Evolutionary conservation across 169 alveolate species (phyloP), one percentile per base, ranked within the genome.

Genomic region (Plasmodium yoelii): DNA sequence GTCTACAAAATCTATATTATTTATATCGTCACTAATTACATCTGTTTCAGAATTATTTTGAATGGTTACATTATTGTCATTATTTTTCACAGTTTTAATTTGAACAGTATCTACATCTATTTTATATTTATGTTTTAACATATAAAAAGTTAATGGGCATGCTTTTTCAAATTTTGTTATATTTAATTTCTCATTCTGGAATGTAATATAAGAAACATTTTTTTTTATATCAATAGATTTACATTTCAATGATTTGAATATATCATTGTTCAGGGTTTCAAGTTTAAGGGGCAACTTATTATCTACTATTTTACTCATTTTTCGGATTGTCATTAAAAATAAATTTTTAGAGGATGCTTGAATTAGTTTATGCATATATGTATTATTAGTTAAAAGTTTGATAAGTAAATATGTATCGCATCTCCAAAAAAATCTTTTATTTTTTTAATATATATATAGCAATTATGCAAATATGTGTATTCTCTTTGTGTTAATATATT

Each of bases 221-320:
- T 77, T 77, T 69, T 22, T 63, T 26, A 49, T n/a, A 19, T 19
- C 4, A 7, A 65, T 18, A 19, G 88, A 63, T 51, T 77, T 77
- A 13, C 65, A 64, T 46, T 56, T 77, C n/a, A 77, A 44, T 2
- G 39, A 47, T 49, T 63, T 61, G 18, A 77, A 77, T 24, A 42
- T 77, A 28, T 77, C 88, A 18, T 63, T 77, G 57, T 63, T 77
- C 22, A 77, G 24, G 12, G 51, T 22, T 5, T 77, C 75, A 44
- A 63, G 19, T 57, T 77, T 77, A 44, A 65, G 26, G 12, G 55
- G 3, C 19, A 1, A 13, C 26, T 64, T 75, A n/a, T 64, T 75
- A n/a, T 56, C 57, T 49, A 47, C 10, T 46, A 61, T 28, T 9
- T 56, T 15, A 3, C 6, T 51, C 88, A 77, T 77, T 47, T 55